phyloP scores from a whole-genome alignment of 164 flowering plant genomes.

The Stephania yunnanensis region DNA sequence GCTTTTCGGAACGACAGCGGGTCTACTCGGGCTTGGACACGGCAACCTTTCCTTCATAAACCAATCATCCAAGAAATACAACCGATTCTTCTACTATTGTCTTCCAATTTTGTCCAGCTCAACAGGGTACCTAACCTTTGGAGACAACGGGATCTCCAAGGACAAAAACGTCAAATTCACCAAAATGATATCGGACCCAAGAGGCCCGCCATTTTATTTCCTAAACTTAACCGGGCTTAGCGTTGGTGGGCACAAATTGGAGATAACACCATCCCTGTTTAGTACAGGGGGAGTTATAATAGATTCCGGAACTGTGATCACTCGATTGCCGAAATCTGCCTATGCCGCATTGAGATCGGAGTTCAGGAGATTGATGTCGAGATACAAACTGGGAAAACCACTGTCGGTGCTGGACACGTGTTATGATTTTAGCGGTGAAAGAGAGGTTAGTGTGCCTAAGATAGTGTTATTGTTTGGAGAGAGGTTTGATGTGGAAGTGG shows the following conservation, averaged over 20 bases:
- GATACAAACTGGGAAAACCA: slow-evolving; percentile 23
- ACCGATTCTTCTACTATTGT: slow-evolving; percentile 50
- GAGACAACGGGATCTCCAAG: slow-evolving; percentile 13
- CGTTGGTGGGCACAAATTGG: not conserved
- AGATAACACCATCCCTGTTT: slow-evolving; percentile 21
- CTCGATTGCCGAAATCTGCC: slow-evolving; percentile 41
- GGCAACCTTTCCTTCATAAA: slow-evolving; percentile 29
- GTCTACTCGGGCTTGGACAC: slow-evolving; percentile 41
- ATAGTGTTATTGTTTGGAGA: slow-evolving; percentile 18
- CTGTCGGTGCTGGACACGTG: slow-evolving; percentile 60
- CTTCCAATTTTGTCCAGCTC: slow-evolving; percentile 42
- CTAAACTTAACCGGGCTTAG: slow-evolving; percentile 20
- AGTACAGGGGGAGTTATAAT: slow-evolving; percentile 28
- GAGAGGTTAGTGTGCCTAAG: slow-evolving; percentile 17
- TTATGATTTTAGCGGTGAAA: slow-evolving; percentile 34
- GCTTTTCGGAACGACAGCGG: slow-evolving; percentile 33
- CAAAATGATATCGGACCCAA: slow-evolving; percentile 14
- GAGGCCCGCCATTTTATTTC: slow-evolving; percentile 28
- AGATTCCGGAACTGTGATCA: slow-evolving; percentile 61
- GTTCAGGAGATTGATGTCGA: slow-evolving; percentile 39
- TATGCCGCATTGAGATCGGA: slow-evolving; percentile 34
- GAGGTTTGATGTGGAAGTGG: slow-evolving; percentile 20
- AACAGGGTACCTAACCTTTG: slow-evolving; percentile 43
- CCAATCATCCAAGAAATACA: slow-evolving; percentile 25
- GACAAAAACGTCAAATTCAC: slow-evolving; percentile 21